phyloP scores from a whole-genome alignment of 2,329 filamentous ascomycete species.

The Verticillium longisporum region DNA sequence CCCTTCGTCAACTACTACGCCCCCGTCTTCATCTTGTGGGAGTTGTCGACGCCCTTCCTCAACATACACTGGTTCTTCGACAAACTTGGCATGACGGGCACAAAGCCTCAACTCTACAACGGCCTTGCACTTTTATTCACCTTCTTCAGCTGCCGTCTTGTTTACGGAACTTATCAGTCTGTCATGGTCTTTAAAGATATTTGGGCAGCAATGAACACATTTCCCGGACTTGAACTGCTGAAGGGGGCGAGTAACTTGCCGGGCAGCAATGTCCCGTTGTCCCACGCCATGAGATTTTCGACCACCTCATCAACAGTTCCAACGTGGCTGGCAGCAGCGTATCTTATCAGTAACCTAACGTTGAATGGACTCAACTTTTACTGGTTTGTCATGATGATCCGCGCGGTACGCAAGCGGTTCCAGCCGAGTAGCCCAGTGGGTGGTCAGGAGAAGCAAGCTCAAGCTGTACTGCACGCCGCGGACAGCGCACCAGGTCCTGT shows the following conservation, averaged over 20 bases:
- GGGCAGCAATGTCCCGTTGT: slow-evolving; percentile 15
- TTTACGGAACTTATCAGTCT: slow-evolving; percentile 72
- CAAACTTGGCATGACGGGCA: slow-evolving; percentile 75
- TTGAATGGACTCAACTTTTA: slow-evolving; percentile 74
- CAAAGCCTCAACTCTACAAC: slow-evolving; percentile 67
- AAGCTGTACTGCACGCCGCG: neutral
- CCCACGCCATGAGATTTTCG: slow-evolving; percentile 42
- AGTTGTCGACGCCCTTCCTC: slow-evolving; percentile 76
- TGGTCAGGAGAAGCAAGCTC: neutral
- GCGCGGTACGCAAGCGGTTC: slow-evolving; percentile 71
- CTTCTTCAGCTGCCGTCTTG: slow-evolving; percentile 70
- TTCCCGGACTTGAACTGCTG: slow-evolving; percentile 16
- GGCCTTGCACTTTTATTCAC: slow-evolving; percentile 64
- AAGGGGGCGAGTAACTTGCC: slow-evolving; percentile 16
- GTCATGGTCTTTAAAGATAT: slow-evolving; percentile 65
- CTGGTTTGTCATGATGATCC: slow-evolving; percentile 86
- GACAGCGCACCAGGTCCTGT: neutral
- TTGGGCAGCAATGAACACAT: slow-evolving; percentile 47
- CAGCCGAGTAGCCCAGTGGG: slow-evolving; percentile 10
- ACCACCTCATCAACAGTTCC: slow-evolving; percentile 48
- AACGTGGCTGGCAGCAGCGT: slow-evolving; percentile 61
- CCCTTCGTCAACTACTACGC: slow-evolving; percentile 83
- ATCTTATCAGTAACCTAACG: slow-evolving; percentile 62
- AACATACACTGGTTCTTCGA: slow-evolving; percentile 93
- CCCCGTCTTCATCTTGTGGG: slow-evolving; percentile 77